Base-by-base conservation (phyloP, 2,329 filamentous ascomycete genomes). In the Neophaeococcomyces mojaviensis region DNA sequence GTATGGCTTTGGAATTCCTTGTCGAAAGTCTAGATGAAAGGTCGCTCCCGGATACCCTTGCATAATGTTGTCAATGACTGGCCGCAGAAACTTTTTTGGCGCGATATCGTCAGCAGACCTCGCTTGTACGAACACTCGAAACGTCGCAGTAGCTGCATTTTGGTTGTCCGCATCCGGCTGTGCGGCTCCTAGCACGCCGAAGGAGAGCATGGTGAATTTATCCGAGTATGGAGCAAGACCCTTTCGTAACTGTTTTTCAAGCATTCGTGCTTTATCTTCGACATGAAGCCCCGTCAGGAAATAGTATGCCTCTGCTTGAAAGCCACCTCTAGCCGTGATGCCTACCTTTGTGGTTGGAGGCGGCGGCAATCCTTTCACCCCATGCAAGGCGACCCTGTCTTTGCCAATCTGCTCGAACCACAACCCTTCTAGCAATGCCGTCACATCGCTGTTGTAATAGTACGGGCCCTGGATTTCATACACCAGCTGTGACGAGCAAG, bases 381-480 rank as follows among this genome's bases (percentile, higher is more conserved):
- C 70, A 19, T 49, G 50, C 38, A 78, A 46, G 2, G 68, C 67
- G 1, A 78, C 71, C 5, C 73, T 67, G 52, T 78, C 69, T 15
- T 61, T 59, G 1, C 66, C 68, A 4, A 73, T 47, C 44, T 79
- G 68, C 38, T 75, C 69, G 49, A 81, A 74, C 47, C 65, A 68
- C 31, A 78, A 61, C n/a, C 69, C 62, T 38, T 68, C 62, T 12
- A 79, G 60, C 12, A 74, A 55, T 0, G 76, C 76, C 0, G 71
- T 76, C 24, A 78, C 75, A 50, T 79, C 76, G 0, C 69, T 72
- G 60, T 78, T 78, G 64, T 69, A 75, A 56, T 79, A 79, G 65
- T 68, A 71, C 0, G 71, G 71, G 4, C 74, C 74, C 52, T 76
- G 73, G 13, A 76, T 71, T 56, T 77, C 73, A 54, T 76, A 78